Conservation (phyloP, 495 filamentous ascomycete genomes). For the Neurospora sublineolata region DNA sequence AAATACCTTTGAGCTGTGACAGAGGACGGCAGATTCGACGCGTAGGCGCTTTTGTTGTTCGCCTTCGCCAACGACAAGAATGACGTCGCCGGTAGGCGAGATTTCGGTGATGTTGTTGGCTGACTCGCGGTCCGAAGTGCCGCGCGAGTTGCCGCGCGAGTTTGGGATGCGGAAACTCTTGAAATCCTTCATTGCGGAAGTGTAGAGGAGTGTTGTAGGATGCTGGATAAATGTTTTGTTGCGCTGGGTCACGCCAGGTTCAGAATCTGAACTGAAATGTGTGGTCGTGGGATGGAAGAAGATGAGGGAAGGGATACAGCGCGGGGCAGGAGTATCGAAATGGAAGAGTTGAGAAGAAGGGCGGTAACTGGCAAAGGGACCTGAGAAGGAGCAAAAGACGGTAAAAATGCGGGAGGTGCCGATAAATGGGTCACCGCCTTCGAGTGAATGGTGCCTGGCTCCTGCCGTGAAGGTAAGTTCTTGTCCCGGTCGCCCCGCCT, state of each 20-base stretch:
- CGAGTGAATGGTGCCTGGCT: not conserved
- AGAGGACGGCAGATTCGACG: not conserved
- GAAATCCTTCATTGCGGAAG: not conserved
- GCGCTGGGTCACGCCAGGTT: not conserved
- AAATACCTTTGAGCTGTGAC: not conserved
- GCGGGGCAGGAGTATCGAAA: not conserved
- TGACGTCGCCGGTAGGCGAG: not conserved
- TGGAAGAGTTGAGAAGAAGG: not conserved
- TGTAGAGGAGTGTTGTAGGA: not conserved
- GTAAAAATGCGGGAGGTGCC: not conserved
- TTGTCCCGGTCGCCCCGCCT: not conserved
- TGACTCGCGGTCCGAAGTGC: not conserved
- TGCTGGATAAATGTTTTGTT: not conserved
- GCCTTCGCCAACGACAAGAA: not conserved
- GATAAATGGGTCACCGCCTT: not conserved
- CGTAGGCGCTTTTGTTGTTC: accelerated
- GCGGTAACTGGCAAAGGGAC: not conserved
- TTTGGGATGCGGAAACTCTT: not conserved
- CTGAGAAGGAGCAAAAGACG: not conserved
- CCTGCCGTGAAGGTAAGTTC: not conserved
- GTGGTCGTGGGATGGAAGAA: not conserved
- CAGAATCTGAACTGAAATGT: not conserved
- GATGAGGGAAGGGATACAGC: not conserved
- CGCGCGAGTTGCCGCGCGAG: not conserved
- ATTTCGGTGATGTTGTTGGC: not conserved